These are phyloP conservation scores for Aspergillus sp. DNA, from an alignment of 2,329 filamentous ascomycete species.

Conservation along the genomic window DNA sequence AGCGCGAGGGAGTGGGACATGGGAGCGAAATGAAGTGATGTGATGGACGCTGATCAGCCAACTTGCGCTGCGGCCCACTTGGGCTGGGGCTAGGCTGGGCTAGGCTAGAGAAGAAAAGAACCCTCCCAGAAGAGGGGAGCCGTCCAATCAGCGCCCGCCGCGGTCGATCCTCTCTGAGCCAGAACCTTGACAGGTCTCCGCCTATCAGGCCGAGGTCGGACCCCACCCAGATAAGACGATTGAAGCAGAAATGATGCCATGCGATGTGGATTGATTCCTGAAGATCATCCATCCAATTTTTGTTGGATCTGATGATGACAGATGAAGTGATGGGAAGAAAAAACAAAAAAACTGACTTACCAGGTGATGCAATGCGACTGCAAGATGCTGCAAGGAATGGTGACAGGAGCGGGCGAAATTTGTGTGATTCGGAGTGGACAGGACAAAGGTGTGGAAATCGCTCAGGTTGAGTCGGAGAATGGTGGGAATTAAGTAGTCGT, in stretches of 20 bases:
- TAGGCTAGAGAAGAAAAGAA: background rate
- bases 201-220: conserved; percentile 14
- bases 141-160: background rate
- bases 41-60: conserved; percentile 4
- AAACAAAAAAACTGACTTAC: background rate
- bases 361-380: background rate
- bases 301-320: background rate
- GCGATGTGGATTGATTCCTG: background rate
- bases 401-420: background rate
- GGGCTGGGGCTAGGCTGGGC: background rate
- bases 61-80: conserved; percentile 1
- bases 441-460: background rate
- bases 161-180: background rate
- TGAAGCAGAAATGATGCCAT: background rate
- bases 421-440: background rate
- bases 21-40: conserved; percentile 4
- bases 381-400: conserved; percentile 1
- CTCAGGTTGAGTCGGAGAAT: background rate
- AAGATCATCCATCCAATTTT: background rate
- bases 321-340: background rate
- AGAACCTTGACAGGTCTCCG: background rate
- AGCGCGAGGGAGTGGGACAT: background rate
- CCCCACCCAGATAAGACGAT: conserved; percentile 8
- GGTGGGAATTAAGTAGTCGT: background rate
- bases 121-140: background rate